Evolutionary conservation across 2,329 filamentous ascomycete genomes (phyloP).

Genomic region (Hypoxylon sp.): DNA sequence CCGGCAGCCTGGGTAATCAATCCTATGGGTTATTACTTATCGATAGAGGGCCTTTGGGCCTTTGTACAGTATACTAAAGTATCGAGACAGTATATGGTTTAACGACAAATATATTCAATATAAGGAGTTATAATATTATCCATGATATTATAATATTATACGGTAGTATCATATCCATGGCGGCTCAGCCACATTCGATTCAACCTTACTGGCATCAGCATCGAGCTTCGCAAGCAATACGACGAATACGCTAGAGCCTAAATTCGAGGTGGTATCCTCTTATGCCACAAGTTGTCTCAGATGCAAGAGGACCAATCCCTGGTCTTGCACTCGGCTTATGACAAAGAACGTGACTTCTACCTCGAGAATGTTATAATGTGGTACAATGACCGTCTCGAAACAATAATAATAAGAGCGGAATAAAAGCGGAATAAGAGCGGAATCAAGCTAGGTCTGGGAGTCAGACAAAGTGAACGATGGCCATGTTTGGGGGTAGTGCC

Average conservation of each 20-base stretch:
- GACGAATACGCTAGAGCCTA: neutral
- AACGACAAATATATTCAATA: neutral
- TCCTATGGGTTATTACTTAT: conserved; percentile 9
- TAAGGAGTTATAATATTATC: too few species aligned
- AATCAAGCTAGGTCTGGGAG: neutral
- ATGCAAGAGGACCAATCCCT: neutral
- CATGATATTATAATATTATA: neutral
- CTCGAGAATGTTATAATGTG: neutral
- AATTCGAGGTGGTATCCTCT: neutral
- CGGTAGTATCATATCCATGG: neutral
- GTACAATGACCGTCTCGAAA: neutral
- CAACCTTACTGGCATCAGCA: neutral
- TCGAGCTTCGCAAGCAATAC: neutral
- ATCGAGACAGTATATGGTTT: neutral
- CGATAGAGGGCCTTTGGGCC: conserved; percentile 2
- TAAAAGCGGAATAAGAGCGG: neutral
- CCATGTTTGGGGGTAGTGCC: neutral
- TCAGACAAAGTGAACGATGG: neutral
- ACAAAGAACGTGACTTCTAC: neutral
- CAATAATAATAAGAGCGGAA: neutral
- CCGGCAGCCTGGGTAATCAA: too few species aligned
- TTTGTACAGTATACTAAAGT: too few species aligned
- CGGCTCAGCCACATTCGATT: conserved; percentile 10
- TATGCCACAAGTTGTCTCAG: neutral
- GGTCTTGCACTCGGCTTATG: neutral